phyloP scores from a whole-genome alignment of 148 eudicot genomes.

The Rhododendron molle region DNA sequence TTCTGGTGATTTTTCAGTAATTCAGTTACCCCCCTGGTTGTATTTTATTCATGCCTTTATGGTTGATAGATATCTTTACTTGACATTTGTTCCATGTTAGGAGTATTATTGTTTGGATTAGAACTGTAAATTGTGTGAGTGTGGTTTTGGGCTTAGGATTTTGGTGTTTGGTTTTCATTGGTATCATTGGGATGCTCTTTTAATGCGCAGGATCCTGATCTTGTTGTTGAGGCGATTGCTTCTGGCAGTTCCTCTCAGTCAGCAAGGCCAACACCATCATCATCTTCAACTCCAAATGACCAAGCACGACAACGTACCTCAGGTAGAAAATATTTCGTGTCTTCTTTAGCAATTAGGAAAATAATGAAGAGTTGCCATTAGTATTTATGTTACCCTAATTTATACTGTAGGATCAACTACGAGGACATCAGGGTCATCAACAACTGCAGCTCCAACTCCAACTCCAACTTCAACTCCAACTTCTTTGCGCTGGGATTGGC shows the following conservation, averaged over 20 bases:
- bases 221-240: slow-evolving; percentile 80
- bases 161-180: not conserved
- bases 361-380: not conserved
- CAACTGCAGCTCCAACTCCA: slow-evolving; percentile 44
- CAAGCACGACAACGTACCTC: slow-evolving; percentile 53
- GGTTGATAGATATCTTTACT: not conserved
- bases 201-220: slow-evolving; percentile 68
- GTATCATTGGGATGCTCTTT: not conserved
- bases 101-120: not conserved
- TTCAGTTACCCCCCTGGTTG: not conserved
- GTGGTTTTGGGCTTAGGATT: not conserved
- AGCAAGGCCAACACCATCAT: slow-evolving; percentile 54
- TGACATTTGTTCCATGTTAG: not conserved
- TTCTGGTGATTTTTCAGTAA: not conserved
- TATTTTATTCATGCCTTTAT: not conserved
- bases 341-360: not conserved
- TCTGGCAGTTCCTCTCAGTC: slow-evolving; percentile 54
- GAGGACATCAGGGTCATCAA: slow-evolving; percentile 65
- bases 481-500: slow-evolving; percentile 76
- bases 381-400: not conserved
- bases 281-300: slow-evolving; percentile 44
- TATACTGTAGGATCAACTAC: slow-evolving; percentile 46
- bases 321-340: not conserved
- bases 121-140: not conserved
- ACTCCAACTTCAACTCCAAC: slow-evolving; percentile 76